A percentile compares a stretch with the other conserved stretches of the same genome.
Evolutionary conservation across 1,284 basidiomycete genomes (phyloP).

Genomic region (Moesziomyces sp.): DNA sequence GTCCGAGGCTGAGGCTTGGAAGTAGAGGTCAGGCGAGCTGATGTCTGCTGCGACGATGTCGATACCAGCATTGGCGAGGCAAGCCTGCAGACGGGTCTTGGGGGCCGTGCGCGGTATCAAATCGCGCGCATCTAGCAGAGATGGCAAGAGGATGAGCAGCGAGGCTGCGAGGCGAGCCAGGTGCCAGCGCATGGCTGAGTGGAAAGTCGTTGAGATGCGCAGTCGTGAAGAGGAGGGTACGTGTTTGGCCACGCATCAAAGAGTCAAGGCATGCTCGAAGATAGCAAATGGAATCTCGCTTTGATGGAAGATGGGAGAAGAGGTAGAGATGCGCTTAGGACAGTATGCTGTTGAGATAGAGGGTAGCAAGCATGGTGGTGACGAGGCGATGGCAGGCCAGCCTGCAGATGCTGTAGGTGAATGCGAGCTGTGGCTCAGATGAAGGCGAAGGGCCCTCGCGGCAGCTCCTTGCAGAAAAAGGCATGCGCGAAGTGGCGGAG

Average conservation of each 20-base stretch:
- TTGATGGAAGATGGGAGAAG: too few species aligned
- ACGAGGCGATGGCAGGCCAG: too few species aligned
- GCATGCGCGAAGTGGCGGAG: not conserved
- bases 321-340: too few species aligned
- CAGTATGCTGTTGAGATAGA: too few species aligned
- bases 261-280: not conserved
- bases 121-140: not conserved
- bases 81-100: slow-evolving; percentile 14
- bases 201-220: not conserved
- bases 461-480: too few species aligned
- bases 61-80: slow-evolving; percentile 19
- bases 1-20: slow-evolving; percentile 57
- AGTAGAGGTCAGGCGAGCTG: slow-evolving; percentile 33
- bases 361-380: too few species aligned
- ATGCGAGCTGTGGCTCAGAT: not conserved
- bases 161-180: not conserved
- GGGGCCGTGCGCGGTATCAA: slow-evolving; percentile 1
- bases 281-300: too few species aligned
- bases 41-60: slow-evolving; percentile 31
- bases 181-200: not conserved
- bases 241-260: not conserved
- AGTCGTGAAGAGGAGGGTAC: not conserved
- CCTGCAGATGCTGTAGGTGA: not conserved
- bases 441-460: not conserved
- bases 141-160: not conserved